phyloP scores from a whole-genome alignment of 106 monocot genomes.

The Dactylorhiza incarnata region DNA sequence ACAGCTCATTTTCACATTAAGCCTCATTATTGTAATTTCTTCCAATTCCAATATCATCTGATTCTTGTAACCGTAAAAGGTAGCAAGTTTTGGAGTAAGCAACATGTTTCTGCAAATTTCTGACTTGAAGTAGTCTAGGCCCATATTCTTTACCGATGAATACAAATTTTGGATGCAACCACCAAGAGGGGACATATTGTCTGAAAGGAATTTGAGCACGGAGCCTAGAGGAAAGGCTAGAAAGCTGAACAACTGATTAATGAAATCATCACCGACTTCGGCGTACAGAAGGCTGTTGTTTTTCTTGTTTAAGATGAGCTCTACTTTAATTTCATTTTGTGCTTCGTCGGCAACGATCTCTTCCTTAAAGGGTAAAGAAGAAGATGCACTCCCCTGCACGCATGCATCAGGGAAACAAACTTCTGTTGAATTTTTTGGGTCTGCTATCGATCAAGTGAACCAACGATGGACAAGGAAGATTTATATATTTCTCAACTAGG shows the following conservation, averaged over 20 bases:
- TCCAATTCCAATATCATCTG: not conserved
- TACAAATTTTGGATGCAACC: not conserved
- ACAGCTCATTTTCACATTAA: fast-evolving
- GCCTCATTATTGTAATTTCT: not conserved
- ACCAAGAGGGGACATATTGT: not conserved
- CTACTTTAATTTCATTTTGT: not conserved
- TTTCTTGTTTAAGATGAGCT: not conserved
- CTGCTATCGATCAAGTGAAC: too few relatives aligned
- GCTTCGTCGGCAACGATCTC: not conserved
- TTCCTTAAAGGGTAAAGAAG: not conserved
- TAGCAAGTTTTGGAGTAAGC: not conserved
- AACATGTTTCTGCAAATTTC: not conserved
- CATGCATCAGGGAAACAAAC: not conserved
- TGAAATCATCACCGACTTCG: not conserved
- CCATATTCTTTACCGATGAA: not conserved
- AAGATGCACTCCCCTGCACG: not conserved
- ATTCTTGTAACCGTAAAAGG: not conserved
- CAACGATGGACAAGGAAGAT: too few relatives aligned
- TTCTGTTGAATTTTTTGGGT: too few relatives aligned
- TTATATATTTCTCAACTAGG: too few relatives aligned
- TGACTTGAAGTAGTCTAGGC: not conserved
- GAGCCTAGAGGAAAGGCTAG: not conserved
- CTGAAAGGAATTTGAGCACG: not conserved
- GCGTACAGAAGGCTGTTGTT: not conserved
- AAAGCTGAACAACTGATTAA: not conserved